A percentile compares a stretch with the other conserved stretches of the same genome.
Evolutionary conservation across 371 early-diverging fungal species (phyloP).

Genomic region (Zancudomyces culisetae): DNA sequence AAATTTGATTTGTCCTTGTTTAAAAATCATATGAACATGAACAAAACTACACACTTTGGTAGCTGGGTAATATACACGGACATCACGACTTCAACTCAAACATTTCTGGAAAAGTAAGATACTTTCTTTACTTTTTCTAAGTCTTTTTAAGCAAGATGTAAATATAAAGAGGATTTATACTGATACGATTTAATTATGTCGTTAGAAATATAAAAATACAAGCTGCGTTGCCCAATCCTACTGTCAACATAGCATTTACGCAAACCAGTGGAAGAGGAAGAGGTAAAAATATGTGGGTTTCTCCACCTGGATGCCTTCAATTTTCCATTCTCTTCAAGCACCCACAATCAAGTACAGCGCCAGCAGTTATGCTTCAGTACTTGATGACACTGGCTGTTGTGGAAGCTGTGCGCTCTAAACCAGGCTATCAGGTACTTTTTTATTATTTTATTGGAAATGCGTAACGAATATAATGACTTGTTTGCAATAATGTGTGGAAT

Average conservation of each 20-base stretch:
- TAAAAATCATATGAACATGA: constrained; percentile 9
- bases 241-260: constrained; percentile 51
- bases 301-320: constrained; percentile 72
- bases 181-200: neutral
- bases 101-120: constrained; percentile 55
- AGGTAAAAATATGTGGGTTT: constrained; percentile 84
- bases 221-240: constrained; percentile 44
- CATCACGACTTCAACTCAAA: constrained; percentile 69
- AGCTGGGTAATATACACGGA: constrained; percentile 53
- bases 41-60: constrained; percentile 34
- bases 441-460: neutral
- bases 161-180: too few species aligned
- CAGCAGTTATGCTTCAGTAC: constrained; percentile 73
- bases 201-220: constrained; percentile 37
- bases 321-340: constrained; percentile 66
- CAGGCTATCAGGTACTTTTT: constrained; percentile 37
- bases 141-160: too few species aligned
- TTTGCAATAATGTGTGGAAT: too few species aligned
- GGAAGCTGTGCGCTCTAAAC: constrained; percentile 42
- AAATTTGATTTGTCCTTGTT: constrained; percentile 9
- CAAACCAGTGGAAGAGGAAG: constrained; percentile 72
- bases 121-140: constrained; percentile 7
- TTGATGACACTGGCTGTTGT: constrained; percentile 64
- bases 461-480: neutral
- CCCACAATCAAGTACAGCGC: constrained; percentile 22